phyloP scores from a whole-genome alignment of 2,329 filamentous ascomycete genomes.

The Pseudocercospora musae region DNA sequence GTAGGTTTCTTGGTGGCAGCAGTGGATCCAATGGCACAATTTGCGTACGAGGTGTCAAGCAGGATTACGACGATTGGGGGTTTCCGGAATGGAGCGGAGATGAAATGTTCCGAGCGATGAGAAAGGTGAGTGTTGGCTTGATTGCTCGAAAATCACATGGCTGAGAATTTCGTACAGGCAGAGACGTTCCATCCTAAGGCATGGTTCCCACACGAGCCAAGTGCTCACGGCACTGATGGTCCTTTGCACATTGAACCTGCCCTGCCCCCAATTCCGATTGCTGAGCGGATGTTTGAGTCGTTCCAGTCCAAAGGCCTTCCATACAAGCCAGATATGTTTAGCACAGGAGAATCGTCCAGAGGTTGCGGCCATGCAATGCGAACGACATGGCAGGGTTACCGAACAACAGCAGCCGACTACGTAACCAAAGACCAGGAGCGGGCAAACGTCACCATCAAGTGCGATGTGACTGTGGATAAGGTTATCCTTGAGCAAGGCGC shows the following conservation, averaged over 20 bases:
- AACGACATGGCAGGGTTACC: conserved; percentile 52
- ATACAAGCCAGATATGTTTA: conserved; percentile 32
- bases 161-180: conserved; percentile 9
- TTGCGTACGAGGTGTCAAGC: conserved; percentile 42
- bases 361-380: conserved; percentile 56
- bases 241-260: conserved; percentile 39
- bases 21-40: conserved; percentile 46
- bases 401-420: conserved; percentile 56
- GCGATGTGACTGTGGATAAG: conserved; percentile 53
- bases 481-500: conserved; percentile 58
- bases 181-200: conserved; percentile 28
- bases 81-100: conserved; percentile 31
- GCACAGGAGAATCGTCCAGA: conserved; percentile 46
- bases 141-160: neutral
- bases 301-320: conserved; percentile 28
- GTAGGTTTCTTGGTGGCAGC: conserved; percentile 43
- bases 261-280: conserved; percentile 42
- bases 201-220: conserved; percentile 27
- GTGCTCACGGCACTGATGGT: conserved; percentile 26
- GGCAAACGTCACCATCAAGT: conserved; percentile 47
- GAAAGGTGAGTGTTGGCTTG: conserved; percentile 17
- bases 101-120: conserved; percentile 32
- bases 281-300: conserved; percentile 25
- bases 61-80: conserved; percentile 40
- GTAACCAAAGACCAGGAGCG: conserved; percentile 40